These are phyloP conservation scores for Saccharomyces hybrid DNA, from an alignment of 1,139 yeast species.

Conservation along the genomic window DNA sequence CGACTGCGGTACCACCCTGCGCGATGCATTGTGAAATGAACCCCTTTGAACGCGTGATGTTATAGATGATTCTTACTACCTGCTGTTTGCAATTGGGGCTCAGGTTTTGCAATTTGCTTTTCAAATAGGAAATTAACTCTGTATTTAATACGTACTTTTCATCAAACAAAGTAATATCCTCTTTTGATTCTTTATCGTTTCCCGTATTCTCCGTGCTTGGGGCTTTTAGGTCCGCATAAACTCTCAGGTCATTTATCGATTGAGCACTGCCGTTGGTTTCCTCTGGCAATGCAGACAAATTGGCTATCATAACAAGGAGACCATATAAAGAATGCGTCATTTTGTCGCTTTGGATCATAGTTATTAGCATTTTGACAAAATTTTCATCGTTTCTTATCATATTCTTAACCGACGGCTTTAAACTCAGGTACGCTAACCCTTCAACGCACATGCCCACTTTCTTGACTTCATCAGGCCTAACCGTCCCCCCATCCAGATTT, in stretches of 20 bases:
- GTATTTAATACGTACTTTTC: slow-evolving; percentile 17
- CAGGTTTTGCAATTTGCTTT: slow-evolving; percentile 10
- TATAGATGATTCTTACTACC: slow-evolving; percentile 24
- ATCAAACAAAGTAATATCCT: slow-evolving; percentile 20
- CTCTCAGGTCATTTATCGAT: slow-evolving; percentile 19
- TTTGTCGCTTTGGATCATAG: slow-evolving; percentile 9
- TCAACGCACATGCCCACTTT: slow-evolving; percentile 22
- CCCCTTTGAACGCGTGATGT: slow-evolving; percentile 19
- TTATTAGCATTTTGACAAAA: slow-evolving; percentile 15
- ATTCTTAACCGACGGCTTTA: slow-evolving; percentile 23
- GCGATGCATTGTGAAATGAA: slow-evolving; percentile 19
- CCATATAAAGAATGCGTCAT: slow-evolving; percentile 19
- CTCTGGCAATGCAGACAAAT: slow-evolving; percentile 20
- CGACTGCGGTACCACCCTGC: slow-evolving; percentile 25
- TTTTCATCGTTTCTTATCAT: slow-evolving; percentile 16
- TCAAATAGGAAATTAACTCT: slow-evolving; percentile 19
- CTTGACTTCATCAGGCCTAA: slow-evolving; percentile 5
- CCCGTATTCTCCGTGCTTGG: slow-evolving; percentile 9
- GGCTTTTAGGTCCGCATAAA: slow-evolving; percentile 19
- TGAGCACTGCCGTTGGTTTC: slow-evolving; percentile 12
- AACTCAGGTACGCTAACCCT: slow-evolving; percentile 30
- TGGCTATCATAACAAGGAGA: slow-evolving; percentile 23
- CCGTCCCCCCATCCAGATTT: neutral
- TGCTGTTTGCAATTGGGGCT: slow-evolving; percentile 24
- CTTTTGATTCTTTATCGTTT: slow-evolving; percentile 15